Conservation (phyloP, 306 rosid species). For the Sechiopsis laciniata region DNA sequence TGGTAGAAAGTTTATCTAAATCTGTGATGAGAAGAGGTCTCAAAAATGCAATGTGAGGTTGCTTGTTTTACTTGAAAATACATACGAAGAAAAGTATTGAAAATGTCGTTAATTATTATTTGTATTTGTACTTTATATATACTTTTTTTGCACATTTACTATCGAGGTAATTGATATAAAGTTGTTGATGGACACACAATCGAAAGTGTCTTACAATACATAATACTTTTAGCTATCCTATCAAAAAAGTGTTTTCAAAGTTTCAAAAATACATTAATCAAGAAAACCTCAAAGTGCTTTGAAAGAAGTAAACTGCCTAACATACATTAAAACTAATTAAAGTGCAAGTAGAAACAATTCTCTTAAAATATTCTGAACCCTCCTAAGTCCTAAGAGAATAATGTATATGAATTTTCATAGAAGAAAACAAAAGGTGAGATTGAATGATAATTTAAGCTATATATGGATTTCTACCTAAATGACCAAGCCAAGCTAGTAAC, state of each 20-base stretch:
- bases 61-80: no score
- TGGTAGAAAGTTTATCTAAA: no score
- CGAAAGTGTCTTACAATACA: background rate
- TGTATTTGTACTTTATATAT: no score
- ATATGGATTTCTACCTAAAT: background rate
- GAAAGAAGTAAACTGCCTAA: background rate
- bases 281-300: background rate
- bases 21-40: no score
- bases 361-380: no score
- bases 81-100: no score
- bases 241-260: background rate
- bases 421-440: background rate
- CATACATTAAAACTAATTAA: background rate
- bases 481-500: background rate
- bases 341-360: background rate
- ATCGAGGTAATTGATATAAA: background rate
- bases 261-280: background rate
- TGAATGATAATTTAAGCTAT: background rate
- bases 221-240: background rate
- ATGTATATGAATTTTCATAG: background rate
- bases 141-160: background rate
- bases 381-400: background rate
- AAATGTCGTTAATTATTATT: no score
- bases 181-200: background rate
- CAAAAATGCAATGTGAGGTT: no score